These are phyloP conservation scores for Coriaria nepalensis DNA, from an alignment of 306 rosid species.

Conservation along the genomic window DNA sequence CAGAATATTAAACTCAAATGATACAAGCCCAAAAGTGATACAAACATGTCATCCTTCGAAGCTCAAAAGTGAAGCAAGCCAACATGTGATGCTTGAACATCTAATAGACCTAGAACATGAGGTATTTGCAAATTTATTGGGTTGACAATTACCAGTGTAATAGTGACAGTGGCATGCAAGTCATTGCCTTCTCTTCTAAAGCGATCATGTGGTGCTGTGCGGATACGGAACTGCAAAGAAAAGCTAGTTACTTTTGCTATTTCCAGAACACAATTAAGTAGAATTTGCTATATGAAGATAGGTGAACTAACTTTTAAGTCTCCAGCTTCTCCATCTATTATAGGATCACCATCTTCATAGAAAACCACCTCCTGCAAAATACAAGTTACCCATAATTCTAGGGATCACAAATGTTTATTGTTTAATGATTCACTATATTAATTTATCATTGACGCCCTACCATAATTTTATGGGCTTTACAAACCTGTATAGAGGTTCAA, in stretches of 20 bases:
- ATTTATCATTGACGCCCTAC: neutral
- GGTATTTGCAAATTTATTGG: neutral
- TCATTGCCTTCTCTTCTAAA: conserved; percentile 83
- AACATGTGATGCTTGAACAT: too few relatives aligned
- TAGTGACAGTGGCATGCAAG: conserved; percentile 74
- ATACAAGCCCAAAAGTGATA: neutral
- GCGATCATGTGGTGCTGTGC: conserved; percentile 69
- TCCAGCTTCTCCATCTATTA: conserved; percentile 89
- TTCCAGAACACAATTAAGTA: conserved; percentile 18
- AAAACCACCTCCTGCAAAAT: conserved; percentile 69
- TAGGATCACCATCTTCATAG: conserved; percentile 97
- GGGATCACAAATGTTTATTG: neutral
- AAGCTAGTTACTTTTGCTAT: conserved; percentile 3
- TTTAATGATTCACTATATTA: neutral
- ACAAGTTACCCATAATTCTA: conserved; percentile 2
- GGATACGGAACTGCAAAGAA: conserved; percentile 67
- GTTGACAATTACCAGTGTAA: conserved; percentile 52
- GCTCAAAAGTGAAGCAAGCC: too few relatives aligned
- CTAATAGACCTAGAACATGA: too few relatives aligned
- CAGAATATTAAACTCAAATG: conserved; percentile 12
- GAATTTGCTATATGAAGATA: conserved; percentile 7
- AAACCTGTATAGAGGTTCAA: neutral
- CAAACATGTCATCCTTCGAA: neutral
- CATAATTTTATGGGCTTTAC: neutral
- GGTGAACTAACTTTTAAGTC: conserved; percentile 63